Evolutionary conservation across 2,329 filamentous ascomycete species (phyloP).

Genomic region (Lachnellula subtilissima): DNA sequence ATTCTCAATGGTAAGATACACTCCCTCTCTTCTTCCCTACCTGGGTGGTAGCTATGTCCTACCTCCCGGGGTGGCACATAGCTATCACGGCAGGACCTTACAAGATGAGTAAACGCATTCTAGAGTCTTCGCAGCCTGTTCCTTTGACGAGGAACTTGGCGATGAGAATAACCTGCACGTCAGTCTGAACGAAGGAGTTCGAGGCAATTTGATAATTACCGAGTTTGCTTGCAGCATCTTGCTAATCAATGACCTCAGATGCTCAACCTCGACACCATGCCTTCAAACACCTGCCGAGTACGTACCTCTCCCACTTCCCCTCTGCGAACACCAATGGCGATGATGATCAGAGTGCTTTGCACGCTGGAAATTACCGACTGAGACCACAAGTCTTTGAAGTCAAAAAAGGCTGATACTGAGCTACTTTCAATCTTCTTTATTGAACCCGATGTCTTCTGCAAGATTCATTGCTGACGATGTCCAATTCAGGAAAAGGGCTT

Average conservation of each 20-base stretch:
- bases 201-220: neutral
- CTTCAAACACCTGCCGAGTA: slow-evolving; percentile 1
- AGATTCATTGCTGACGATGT: slow-evolving; percentile 11
- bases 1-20: slow-evolving; percentile 20
- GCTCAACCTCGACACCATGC: neutral
- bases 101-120: slow-evolving; percentile 65
- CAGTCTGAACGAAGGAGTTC: slow-evolving; percentile 65
- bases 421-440: slow-evolving; percentile 20
- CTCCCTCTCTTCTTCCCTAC: slow-evolving; percentile 15
- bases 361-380: slow-evolving; percentile 96
- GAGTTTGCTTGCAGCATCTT: neutral
- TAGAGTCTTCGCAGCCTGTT: slow-evolving; percentile 98
- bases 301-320: slow-evolving; percentile 1
- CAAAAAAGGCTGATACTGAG: slow-evolving; percentile 83
- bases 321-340: slow-evolving; percentile 29
- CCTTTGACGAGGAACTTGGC: slow-evolving; percentile 23
- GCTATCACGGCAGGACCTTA: too few relatives aligned
- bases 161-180: slow-evolving; percentile 50
- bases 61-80: too few relatives aligned
- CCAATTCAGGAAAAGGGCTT: neutral
- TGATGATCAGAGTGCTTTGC: slow-evolving; percentile 34
- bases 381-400: slow-evolving; percentile 68
- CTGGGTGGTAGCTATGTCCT: slow-evolving; percentile 24
- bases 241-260: neutral
- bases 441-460: slow-evolving; percentile 8